Conservation (phyloP, 2,329 filamentous ascomycete genomes). For the Paraphaeosphaeria minitans region DNA sequence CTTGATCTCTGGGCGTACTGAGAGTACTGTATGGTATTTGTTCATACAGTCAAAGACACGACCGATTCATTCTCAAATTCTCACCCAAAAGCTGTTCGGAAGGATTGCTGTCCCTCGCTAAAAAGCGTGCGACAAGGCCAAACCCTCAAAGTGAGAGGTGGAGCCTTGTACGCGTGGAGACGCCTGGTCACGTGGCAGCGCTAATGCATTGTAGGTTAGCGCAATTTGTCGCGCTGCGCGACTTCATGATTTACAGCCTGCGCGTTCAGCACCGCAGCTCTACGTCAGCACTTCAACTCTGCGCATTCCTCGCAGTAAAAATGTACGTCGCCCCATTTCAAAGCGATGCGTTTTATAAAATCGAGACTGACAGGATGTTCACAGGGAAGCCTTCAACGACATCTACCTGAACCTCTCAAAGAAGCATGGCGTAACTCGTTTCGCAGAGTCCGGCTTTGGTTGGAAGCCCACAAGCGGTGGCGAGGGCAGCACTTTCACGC, state of each 20-base stretch:
- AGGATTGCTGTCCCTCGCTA: too few species aligned
- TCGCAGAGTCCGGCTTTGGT: constrained; percentile 90
- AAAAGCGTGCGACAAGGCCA: too few species aligned
- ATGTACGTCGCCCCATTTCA: background rate
- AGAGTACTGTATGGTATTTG: too few species aligned
- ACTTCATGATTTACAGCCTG: constrained; percentile 1
- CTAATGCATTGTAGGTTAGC: background rate
- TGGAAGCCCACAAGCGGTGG: constrained; percentile 91
- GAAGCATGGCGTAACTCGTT: constrained; percentile 88
- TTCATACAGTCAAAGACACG: too few species aligned
- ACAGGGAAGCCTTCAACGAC: constrained; percentile 91
- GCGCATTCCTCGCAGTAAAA: background rate
- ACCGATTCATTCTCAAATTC: too few species aligned
- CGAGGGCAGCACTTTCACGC: constrained; percentile 78
- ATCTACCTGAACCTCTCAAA: constrained; percentile 96
- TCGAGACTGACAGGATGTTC: background rate
- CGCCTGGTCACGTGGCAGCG: background rate
- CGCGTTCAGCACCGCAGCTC: constrained; percentile 5
- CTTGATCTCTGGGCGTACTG: too few species aligned
- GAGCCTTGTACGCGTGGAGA: too few species aligned
- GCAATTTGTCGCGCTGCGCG: constrained; percentile 4
- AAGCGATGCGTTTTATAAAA: background rate
- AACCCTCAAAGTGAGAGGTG: too few species aligned
- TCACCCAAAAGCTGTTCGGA: too few species aligned
- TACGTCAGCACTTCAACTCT: constrained; percentile 5